phyloP scores from a whole-genome alignment of 352 stramenopile species.

The Globisporangium emineosum region DNA sequence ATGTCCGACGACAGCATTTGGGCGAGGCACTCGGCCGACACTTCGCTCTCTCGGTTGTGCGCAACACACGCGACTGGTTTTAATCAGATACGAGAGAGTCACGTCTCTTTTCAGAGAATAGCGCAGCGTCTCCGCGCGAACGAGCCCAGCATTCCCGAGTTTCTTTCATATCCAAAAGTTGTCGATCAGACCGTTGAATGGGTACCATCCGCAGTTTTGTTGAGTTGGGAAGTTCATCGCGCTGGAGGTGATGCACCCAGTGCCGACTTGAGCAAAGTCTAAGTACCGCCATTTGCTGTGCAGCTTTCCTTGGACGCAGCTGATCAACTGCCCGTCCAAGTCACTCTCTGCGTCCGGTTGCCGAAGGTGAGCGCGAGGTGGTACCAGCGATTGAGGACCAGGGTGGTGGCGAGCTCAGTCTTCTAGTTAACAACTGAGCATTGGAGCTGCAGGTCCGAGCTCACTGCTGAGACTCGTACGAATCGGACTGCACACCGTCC shows the following conservation, averaged over 20 bases:
- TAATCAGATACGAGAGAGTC: too few relatives aligned
- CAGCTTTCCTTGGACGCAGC: constrained; percentile 14
- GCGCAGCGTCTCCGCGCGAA: too few relatives aligned
- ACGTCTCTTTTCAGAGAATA: too few relatives aligned
- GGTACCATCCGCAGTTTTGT: constrained; percentile 40
- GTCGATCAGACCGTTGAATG: constrained; percentile 38
- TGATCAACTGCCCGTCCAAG: constrained; percentile 30
- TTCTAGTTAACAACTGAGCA: constrained; percentile 41
- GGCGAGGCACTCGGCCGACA: too few relatives aligned
- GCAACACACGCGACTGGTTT: too few relatives aligned
- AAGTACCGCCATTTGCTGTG: constrained; percentile 38
- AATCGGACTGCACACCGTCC: constrained; percentile 29
- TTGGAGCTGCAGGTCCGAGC: constrained; percentile 34
- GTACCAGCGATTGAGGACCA: constrained; percentile 38
- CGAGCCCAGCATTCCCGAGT: too few relatives aligned
- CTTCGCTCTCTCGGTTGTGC: too few relatives aligned
- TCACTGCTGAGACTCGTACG: constrained; percentile 22
- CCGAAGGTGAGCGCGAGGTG: constrained; percentile 43
- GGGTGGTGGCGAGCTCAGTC: constrained; percentile 17
- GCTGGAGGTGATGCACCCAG: too few relatives aligned
- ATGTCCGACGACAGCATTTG: too few relatives aligned
- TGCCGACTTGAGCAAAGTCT: constrained; percentile 37
- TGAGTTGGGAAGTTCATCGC: constrained; percentile 21
- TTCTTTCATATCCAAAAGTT: constrained; percentile 27
- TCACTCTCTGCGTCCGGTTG: constrained; percentile 29